Percentiles rank a stretch among this genome's conserved stretches.
Conservation (phyloP, 2,329 filamentous ascomycete species). For the Aspergillus novofumigatus region DNA sequence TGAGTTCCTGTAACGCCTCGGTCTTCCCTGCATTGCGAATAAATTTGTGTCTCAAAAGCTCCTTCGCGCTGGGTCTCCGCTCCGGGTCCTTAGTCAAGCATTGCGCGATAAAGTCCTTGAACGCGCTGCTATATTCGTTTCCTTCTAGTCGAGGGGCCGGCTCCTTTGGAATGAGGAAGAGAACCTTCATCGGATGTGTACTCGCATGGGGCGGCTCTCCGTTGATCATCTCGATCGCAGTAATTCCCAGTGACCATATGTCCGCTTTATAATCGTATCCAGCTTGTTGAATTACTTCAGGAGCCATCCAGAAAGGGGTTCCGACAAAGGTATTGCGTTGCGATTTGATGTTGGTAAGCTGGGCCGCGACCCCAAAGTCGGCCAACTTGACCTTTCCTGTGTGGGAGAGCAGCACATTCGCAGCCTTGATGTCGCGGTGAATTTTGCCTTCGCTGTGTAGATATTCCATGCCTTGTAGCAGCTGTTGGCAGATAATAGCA, state of each 20-base stretch:
- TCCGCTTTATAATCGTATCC: conserved; percentile 84
- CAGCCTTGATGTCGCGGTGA: conserved; percentile 93
- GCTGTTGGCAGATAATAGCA: conserved; percentile 87
- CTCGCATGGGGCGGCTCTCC: conserved; percentile 84
- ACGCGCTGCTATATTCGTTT: conserved; percentile 73
- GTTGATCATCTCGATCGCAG: conserved; percentile 81
- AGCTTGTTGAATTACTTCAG: conserved; percentile 87
- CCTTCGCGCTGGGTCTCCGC: conserved; percentile 75
- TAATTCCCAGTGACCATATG: conserved; percentile 90
- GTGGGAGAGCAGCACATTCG: conserved; percentile 90
- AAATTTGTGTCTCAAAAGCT: conserved; percentile 83
- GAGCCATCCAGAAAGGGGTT: conserved; percentile 96
- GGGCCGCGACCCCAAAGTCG: conserved; percentile 94
- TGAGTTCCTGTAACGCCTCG: conserved; percentile 81
- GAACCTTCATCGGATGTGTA: conserved; percentile 88
- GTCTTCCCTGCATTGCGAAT: conserved; percentile 82
- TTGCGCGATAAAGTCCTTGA: conserved; percentile 88
- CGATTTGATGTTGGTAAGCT: conserved; percentile 95
- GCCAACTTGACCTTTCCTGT: conserved; percentile 89
- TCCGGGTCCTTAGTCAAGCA: conserved; percentile 93
- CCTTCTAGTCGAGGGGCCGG: conserved; percentile 80
- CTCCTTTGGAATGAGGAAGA: conserved; percentile 88
- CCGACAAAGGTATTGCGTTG: conserved; percentile 97
- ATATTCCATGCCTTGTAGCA: conserved; percentile 86
- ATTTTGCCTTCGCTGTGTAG: conserved; percentile 93